phyloP scores from a whole-genome alignment of 1,284 basidiomycete species.

The Austroboletus niveus region DNA sequence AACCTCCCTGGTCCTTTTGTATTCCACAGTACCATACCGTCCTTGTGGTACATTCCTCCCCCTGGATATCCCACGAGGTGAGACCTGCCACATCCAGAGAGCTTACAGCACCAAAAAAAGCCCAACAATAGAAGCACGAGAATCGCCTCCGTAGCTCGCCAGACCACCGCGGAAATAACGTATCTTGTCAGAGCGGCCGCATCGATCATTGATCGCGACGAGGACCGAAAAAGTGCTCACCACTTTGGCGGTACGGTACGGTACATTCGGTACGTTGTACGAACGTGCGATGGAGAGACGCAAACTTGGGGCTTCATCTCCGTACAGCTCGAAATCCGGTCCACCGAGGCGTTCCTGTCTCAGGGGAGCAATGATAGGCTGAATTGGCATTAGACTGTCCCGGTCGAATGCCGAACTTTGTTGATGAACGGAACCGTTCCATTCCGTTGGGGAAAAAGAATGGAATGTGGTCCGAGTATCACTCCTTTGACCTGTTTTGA shows the following conservation, averaged over 20 bases:
- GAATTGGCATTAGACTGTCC: slow-evolving; percentile 29
- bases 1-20: neutral
- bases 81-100: slow-evolving; percentile 1
- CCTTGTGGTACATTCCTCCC: neutral
- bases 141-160: slow-evolving; percentile 4
- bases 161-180: slow-evolving; percentile 26
- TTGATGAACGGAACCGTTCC: slow-evolving; percentile 12
- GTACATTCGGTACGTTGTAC: slow-evolving; percentile 14
- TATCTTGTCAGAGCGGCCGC: slow-evolving; percentile 4
- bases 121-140: slow-evolving; percentile 11
- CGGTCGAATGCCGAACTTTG: slow-evolving; percentile 9
- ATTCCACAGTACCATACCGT: slow-evolving; percentile 1
- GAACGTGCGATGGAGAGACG: slow-evolving; percentile 29
- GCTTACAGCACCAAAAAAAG: slow-evolving; percentile 7
- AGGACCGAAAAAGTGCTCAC: slow-evolving; percentile 4
- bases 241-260: slow-evolving; percentile 14
- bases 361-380: slow-evolving; percentile 12
- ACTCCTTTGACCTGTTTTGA: slow-evolving; percentile 10
- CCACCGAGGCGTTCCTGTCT: slow-evolving; percentile 30
- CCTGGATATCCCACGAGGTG: slow-evolving; percentile 3
- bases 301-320: slow-evolving; percentile 26
- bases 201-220: slow-evolving; percentile 25
- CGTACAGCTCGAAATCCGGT: slow-evolving; percentile 26
- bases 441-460: slow-evolving; percentile 8
- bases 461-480: slow-evolving; percentile 12